Percentiles rank a stretch among this genome's conserved stretches.
These are phyloP conservation scores for Rachicladosporium sp. DNA, from an alignment of 2,329 filamentous ascomycete genomes.

Conservation along the genomic window DNA sequence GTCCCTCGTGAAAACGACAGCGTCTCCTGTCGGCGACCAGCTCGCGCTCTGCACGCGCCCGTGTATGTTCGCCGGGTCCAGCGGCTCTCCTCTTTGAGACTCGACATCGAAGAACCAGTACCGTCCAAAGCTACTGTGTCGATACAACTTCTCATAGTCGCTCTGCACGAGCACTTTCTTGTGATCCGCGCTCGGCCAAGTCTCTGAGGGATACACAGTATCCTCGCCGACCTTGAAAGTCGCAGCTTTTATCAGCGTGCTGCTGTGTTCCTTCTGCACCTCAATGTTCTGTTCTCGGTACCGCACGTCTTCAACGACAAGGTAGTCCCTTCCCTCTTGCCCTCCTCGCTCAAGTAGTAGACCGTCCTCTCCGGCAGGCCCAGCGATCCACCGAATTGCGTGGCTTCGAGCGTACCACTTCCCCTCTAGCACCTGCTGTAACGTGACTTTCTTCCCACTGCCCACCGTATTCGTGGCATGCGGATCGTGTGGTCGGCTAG, in stretches of 20 bases:
- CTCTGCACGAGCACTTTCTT: constrained; percentile 78
- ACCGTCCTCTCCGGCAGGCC: constrained; percentile 62
- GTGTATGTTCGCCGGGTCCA: constrained; percentile 56
- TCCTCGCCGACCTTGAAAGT: constrained; percentile 49
- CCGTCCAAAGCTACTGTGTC: constrained; percentile 71
- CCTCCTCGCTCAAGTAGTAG: constrained; percentile 63
- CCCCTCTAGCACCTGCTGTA: constrained; percentile 57
- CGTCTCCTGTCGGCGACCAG: constrained; percentile 81
- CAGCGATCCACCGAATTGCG: constrained; percentile 64
- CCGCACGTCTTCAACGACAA: constrained; percentile 79
- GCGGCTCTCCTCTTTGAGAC: constrained; percentile 61
- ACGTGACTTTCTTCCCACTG: constrained; percentile 58
- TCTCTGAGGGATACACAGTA: constrained; percentile 44
- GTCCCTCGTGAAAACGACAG: constrained; percentile 74
- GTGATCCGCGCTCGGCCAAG: constrained; percentile 70
- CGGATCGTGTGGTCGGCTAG: constrained; percentile 55
- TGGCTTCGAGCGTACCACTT: constrained; percentile 53
- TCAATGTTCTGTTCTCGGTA: constrained; percentile 34
- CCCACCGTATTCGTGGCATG: constrained; percentile 49
- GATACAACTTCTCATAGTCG: constrained; percentile 63
- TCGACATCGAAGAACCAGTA: constrained; percentile 92
- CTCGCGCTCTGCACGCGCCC: constrained; percentile 68
- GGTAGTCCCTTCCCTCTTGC: constrained; percentile 52
- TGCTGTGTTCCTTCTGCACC: constrained; percentile 38
- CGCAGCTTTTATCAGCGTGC: constrained; percentile 61